Evolutionary conservation across 2,329 filamentous ascomycete species (phyloP), one percentile per base, ranked within the genome.

Genomic region (Beauveria varroae): DNA sequence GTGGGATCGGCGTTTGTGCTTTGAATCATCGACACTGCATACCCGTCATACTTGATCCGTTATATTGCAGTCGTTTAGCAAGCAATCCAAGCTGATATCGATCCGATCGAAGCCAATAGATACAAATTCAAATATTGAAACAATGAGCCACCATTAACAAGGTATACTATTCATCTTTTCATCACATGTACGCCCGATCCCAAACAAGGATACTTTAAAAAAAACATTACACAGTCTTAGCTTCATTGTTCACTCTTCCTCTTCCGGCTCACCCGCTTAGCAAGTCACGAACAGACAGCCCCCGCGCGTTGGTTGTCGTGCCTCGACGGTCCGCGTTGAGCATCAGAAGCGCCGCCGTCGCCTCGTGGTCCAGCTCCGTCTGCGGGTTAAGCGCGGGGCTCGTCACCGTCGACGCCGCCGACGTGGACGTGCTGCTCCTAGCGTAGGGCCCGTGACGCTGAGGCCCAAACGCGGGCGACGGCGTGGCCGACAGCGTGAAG

Each of bases 331-430:
- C 91, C 59, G 81, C 86, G 66, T 93, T 96, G 63, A 97, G 78
- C 92, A 96, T 96, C 71, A 96, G 74, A 67, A 96, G 73, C 3
- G 92, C 93, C 14, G 91, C 88, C 8, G 91, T 95, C 1, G 91
- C 93, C 72, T 95, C 91, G 63, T 92, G 87, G 64, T 89, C 86
- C 5, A 84, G 68, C 55, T 86, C 83, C 41, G 77, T 76, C 68
- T 84, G 81, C 0, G 85, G 83, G 22, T 75, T 69, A 50, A 87
- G 71, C 8, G 79, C 79, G 1, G 84, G 85, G 64, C 84, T 86
- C 6, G 86, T 85, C 63, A 86, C 70, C 1, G 81, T 76, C 54
- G 81, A 87, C 2, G 75, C 79, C 2, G 75, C 79, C 55, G 75
- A 75, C 3, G 73, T 72, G 18, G 80, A 78, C 63, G 71, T 60